Evolutionary conservation across 2,329 filamentous ascomycete species (phyloP), one percentile per base, ranked within the genome.

Genomic region (Coniosporium uncinatum): DNA sequence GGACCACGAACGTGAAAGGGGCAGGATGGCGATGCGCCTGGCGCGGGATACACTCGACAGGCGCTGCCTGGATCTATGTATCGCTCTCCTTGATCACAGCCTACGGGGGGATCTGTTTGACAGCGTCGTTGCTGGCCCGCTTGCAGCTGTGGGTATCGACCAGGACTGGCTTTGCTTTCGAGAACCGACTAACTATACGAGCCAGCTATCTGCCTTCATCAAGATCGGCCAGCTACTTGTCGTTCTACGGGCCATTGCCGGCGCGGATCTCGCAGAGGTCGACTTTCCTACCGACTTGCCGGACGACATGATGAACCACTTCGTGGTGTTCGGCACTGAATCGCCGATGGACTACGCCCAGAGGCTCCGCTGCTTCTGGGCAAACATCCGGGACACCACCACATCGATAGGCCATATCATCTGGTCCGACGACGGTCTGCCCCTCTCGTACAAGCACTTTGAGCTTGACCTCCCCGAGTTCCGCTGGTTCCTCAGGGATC

Each of bases 161-260:
- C 14, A 37, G 6, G 35, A 37, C 3, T 40, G 38, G 5, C 33
- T 29, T 5, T 35, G 22, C 11, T 46, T 52, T 22, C 24, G 37
- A 14, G 39, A 42, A 22, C 39, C 46, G 11, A n/a, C 39, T 8
- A 33, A 24, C 18, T 49, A 44, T 41, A 46, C 43, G 21, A 37
- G 45, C 13, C 29, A 36, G 14, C 48, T 52, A 5, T 52, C 46
- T n/a, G 48, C 42, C 18, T 51, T 49, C 18, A 49, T 51, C 27
- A 53, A 52, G 40, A 48, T 52, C 3, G 42, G 44, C 3, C 35
- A 53, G 33, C 49, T 52, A 43, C 50, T 53, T 27, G 46, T 52
- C 5, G 33, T 49, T 5, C 36, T 50, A 42, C 37, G 43, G 21
- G 43, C 45, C 5, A 37, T 53, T 4, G 5, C 39, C 2, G 35